Conservation (phyloP, 2,329 filamentous ascomycete genomes). For the Fusarium liriodendri region DNA sequence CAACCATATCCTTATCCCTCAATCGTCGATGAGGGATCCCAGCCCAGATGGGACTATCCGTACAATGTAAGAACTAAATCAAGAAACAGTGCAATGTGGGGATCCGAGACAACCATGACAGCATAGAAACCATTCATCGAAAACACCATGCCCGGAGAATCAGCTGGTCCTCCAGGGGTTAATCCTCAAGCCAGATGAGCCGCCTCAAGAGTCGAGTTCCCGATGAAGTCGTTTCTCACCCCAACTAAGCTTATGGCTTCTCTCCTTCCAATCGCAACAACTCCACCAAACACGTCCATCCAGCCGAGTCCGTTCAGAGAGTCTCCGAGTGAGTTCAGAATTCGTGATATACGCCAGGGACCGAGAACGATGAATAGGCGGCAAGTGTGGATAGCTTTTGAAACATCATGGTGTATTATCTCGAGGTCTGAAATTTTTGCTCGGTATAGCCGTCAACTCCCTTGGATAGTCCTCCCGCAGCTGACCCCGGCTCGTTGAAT, state of each 20-base stretch:
- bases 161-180: background rate
- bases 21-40: background rate
- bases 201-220: background rate
- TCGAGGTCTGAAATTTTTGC: slow-evolving; percentile 48
- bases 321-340: background rate
- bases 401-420: slow-evolving; percentile 54
- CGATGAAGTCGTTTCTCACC: background rate
- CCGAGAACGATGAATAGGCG: background rate
- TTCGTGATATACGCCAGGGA: background rate
- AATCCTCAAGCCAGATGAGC: background rate
- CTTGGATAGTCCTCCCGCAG: slow-evolving; percentile 31
- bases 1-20: background rate
- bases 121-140: slow-evolving; percentile 3
- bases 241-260: background rate
- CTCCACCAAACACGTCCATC: background rate
- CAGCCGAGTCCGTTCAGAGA: background rate
- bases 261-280: background rate
- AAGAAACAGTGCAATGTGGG: slow-evolving; percentile 16
- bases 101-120: slow-evolving; percentile 8
- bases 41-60: slow-evolving; percentile 5
- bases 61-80: slow-evolving; percentile 16
- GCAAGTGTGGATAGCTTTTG: slow-evolving; percentile 32
- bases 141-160: background rate
- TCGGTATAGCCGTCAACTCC: slow-evolving; percentile 49
- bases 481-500: slow-evolving; percentile 33